Percentiles rank a stretch among this genome's conserved stretches.
Conservation (phyloP, 2,329 filamentous ascomycete species). For the Penicillium crustosum region DNA sequence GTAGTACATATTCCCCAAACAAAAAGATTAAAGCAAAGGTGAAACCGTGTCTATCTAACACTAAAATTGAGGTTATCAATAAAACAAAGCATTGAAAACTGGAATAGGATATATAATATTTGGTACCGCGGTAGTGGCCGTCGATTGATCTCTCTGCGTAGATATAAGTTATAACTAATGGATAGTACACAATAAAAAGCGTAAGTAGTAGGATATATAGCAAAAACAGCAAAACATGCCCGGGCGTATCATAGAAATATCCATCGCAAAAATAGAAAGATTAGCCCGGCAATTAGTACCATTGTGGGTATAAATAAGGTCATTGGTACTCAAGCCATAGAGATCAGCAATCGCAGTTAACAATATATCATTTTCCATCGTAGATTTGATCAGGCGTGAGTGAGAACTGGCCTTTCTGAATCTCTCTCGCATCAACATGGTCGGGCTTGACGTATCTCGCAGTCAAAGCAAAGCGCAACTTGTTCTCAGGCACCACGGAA, state of each 20-base stretch:
- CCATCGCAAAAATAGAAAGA: neutral
- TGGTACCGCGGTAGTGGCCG: too few relatives aligned
- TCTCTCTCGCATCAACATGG: slow-evolving; percentile 21
- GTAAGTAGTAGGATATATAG: slow-evolving; percentile 9
- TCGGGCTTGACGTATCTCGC: slow-evolving; percentile 36
- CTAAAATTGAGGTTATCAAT: neutral
- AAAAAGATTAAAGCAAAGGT: neutral
- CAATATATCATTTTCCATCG: slow-evolving; percentile 27
- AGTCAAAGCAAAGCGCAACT: slow-evolving; percentile 39
- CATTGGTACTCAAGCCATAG: neutral
- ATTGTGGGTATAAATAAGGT: neutral
- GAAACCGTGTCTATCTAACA: neutral
- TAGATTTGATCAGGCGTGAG: slow-evolving; percentile 30
- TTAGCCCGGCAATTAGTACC: neutral
- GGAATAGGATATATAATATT: neutral
- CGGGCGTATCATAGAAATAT: neutral
- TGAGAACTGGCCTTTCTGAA: slow-evolving; percentile 30
- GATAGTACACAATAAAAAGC: neutral
- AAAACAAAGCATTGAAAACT: neutral
- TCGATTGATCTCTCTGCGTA: neutral
- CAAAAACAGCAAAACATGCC: neutral
- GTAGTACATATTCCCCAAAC: too few relatives aligned
- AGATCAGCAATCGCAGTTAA: neutral
- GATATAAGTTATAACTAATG: neutral
- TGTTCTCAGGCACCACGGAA: slow-evolving; percentile 31